Evolutionary conservation across 495 filamentous ascomycete species (phyloP).

Genomic region (Pseudoneurospora amorphoporcata): DNA sequence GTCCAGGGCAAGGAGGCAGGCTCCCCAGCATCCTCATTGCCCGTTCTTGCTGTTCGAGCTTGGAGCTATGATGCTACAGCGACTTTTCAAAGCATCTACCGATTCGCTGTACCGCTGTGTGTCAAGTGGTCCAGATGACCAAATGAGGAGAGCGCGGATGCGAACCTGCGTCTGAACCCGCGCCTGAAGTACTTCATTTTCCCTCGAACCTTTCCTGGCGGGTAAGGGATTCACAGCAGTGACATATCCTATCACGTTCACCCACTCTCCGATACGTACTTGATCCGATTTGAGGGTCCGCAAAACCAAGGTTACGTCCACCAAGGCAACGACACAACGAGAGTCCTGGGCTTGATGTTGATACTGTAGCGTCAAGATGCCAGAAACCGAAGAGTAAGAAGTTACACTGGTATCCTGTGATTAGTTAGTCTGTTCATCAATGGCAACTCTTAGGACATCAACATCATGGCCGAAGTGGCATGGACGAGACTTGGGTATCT

Average conservation of each 20-base stretch:
- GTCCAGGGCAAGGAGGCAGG: background rate
- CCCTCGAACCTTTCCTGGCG: conserved; percentile 1
- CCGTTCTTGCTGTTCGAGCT: background rate
- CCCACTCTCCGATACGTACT: conserved; percentile 70
- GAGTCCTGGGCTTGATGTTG: conserved; percentile 46
- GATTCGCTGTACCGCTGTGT: conserved; percentile 52
- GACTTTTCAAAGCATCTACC: conserved; percentile 10
- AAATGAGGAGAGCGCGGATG: conserved; percentile 59
- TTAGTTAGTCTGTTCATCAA: conserved; percentile 2
- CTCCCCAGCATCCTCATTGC: background rate
- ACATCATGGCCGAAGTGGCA: background rate
- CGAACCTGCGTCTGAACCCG: conserved; percentile 14
- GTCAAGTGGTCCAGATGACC: conserved; percentile 53
- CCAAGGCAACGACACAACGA: conserved; percentile 35
- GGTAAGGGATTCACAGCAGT: conserved; percentile 18
- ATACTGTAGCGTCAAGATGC: conserved; percentile 50
- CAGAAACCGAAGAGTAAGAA: conserved; percentile 51
- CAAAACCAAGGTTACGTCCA: conserved; percentile 64
- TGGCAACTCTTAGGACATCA: background rate
- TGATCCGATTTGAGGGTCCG: conserved; percentile 52
- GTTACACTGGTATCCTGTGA: conserved; percentile 46
- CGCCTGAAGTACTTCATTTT: background rate
- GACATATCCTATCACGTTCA: conserved; percentile 84
- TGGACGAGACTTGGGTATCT: background rate
- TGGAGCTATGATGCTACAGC: background rate